These are phyloP conservation scores for Synchytrium microbalum DNA, from an alignment of 371 early-diverging fungal species.

Conservation along the genomic window DNA sequence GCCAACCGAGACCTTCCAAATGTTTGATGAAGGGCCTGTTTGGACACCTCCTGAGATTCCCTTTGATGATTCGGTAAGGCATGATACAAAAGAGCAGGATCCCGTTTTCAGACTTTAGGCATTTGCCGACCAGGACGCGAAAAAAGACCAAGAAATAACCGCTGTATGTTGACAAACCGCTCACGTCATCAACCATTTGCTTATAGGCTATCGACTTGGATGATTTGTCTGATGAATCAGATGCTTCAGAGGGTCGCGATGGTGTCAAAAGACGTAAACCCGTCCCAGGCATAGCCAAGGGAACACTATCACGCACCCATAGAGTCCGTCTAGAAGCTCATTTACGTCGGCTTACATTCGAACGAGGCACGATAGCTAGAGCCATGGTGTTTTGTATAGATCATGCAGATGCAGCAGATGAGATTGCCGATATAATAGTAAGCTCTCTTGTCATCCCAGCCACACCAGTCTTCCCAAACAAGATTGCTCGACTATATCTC, in stretches of 20 bases:
- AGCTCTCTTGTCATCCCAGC: constrained; percentile 49
- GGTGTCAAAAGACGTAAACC: constrained; percentile 2
- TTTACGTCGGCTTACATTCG: constrained; percentile 32
- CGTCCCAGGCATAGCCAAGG: neutral
- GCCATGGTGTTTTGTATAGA: constrained; percentile 85
- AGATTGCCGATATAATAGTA: constrained; percentile 61
- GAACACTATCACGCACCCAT: constrained; percentile 10
- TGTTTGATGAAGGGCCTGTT: constrained; percentile 75
- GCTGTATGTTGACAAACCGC: neutral
- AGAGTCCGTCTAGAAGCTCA: constrained; percentile 18
- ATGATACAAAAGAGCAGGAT: neutral
- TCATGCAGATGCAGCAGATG: constrained; percentile 73
- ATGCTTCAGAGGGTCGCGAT: constrained; percentile 16
- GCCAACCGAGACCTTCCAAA: constrained; percentile 74
- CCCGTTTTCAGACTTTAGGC: neutral
- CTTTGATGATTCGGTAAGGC: constrained; percentile 55
- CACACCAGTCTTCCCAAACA: constrained; percentile 52
- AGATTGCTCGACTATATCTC: constrained; percentile 69
- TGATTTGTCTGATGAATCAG: constrained; percentile 4
- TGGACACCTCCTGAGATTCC: constrained; percentile 83
- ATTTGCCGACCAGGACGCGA: neutral
- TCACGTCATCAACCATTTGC: neutral
- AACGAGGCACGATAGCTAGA: constrained; percentile 62
- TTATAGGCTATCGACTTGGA: constrained; percentile 11
- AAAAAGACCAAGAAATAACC: constrained; percentile 3